Conservation (phyloP, 371 early-diverging fungal species). For the Chytridiales sp. region DNA sequence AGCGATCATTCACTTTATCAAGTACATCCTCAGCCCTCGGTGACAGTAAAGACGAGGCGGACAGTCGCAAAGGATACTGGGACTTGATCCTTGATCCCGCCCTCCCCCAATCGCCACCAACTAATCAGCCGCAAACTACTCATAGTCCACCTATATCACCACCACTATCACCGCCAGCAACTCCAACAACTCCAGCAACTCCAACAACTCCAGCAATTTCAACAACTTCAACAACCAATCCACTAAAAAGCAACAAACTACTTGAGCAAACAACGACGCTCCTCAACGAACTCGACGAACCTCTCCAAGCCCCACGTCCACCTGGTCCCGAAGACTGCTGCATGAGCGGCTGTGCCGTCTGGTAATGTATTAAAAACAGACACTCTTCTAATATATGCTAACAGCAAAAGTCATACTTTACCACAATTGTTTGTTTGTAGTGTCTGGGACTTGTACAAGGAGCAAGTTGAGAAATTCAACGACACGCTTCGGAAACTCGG, state of each 20-base stretch:
- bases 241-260: conserved; percentile 1
- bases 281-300: neutral
- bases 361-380: conserved; percentile 9
- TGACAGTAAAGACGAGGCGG: no score
- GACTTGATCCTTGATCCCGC: neutral
- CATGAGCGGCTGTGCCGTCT: conserved; percentile 28
- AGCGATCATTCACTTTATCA: no score
- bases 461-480: conserved; percentile 17
- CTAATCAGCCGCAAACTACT: neutral
- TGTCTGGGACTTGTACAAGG: conserved; percentile 28
- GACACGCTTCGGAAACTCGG: neutral
- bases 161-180: neutral
- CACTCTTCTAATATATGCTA: no score
- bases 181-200: no score
- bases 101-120: neutral
- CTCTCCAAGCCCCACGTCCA: neutral
- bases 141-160: neutral
- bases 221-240: conserved; percentile 3
- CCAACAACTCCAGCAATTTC: neutral
- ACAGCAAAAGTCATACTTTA: conserved; percentile 1
- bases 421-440: conserved; percentile 9
- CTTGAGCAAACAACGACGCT: no score
- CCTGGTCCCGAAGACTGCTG: conserved; percentile 30
- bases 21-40: no score
- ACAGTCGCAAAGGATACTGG: no score